Evolutionary conservation across 2,329 filamentous ascomycete genomes (phyloP).

Genomic region (Ophiosphaerella korrae): DNA sequence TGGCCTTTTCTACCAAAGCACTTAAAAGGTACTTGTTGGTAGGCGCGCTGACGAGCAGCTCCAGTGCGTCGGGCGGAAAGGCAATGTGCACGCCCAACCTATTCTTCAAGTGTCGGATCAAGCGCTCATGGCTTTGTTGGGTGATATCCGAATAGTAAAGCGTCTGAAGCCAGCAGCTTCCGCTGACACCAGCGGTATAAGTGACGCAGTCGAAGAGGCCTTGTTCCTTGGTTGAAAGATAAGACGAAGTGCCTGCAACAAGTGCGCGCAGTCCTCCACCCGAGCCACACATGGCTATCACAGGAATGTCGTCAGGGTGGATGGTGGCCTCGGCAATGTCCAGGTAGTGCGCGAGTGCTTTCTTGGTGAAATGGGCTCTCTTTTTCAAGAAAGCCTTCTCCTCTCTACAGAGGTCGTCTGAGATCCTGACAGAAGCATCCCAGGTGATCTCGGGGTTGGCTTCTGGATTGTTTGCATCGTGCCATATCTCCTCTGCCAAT

Average conservation of each 20-base stretch:
- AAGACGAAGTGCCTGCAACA: slow-evolving; percentile 86
- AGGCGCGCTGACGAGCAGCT: slow-evolving; percentile 81
- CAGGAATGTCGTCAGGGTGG: slow-evolving; percentile 90
- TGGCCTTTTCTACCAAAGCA: slow-evolving; percentile 88
- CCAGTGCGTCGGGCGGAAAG: slow-evolving; percentile 83
- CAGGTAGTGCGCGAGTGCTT: slow-evolving; percentile 82
- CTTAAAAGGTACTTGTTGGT: slow-evolving; percentile 91
- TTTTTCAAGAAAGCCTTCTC: slow-evolving; percentile 76
- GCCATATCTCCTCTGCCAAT: slow-evolving; percentile 91
- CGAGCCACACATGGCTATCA: slow-evolving; percentile 92
- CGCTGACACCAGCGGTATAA: slow-evolving; percentile 94
- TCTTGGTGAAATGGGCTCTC: slow-evolving; percentile 69
- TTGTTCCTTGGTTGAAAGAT: slow-evolving; percentile 80
- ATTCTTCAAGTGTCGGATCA: slow-evolving; percentile 85
- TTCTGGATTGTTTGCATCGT: slow-evolving; percentile 81
- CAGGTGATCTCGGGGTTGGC: slow-evolving; percentile 86
- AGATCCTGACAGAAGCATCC: slow-evolving; percentile 81
- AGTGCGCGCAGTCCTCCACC: slow-evolving; percentile 89
- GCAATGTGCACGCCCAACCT: slow-evolving; percentile 88
- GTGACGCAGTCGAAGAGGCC: slow-evolving; percentile 93
- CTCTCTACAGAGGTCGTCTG: slow-evolving; percentile 78
- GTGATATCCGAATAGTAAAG: slow-evolving; percentile 84
- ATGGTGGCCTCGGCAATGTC: slow-evolving; percentile 77
- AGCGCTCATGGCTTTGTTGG: slow-evolving; percentile 66
- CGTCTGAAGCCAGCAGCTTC: slow-evolving; percentile 92